Evolutionary conservation across 352 stramenopile genomes (phyloP), one percentile per base, ranked within the genome.

Genomic region (Pythium oligandrum): DNA sequence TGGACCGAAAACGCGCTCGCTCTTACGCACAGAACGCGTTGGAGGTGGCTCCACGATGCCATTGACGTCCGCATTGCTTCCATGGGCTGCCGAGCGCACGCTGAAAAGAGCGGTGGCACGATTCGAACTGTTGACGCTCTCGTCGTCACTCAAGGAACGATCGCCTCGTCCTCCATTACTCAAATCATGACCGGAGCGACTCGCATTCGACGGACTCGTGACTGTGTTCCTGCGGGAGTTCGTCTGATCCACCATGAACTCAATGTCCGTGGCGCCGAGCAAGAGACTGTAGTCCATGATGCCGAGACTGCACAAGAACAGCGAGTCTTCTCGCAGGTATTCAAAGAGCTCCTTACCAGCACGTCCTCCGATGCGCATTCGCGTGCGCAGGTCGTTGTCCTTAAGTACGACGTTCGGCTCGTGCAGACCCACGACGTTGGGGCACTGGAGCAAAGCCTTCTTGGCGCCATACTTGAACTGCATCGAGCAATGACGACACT

Each of bases 211-310:
- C 38, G 38, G 38, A 6, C 61, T 80, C 43, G 49, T 80, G 2
- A 61, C 66, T 5, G 62, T 68, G 30, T 70, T 76, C 33, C 54
- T 42, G 0, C 64, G 61, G 4, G 51, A 50, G 11, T 37, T 37
- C 4, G 64, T 62, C 32, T 82, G 73, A 38, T 93, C 84, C 36
- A 93, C 83, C 4, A 75, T 65, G 54, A 90, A 94, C 57, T 92
- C 80, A 35, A 90, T 86, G 53, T 93, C 80, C 50, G 86, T 78
- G 30, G 96, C 80, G 6, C 86, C 86, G 1, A 96, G 64, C n/a
- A 96, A 61, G 12, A 96, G 55, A 51, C 79, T 93, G 66, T 96
- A 96, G 58, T 96, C 88, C 88, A 96, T 96, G 55, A 96, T 95
- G 4, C 85, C 85, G 1, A 87, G 58, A 6, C 76, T 51, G 45